phyloP scores from a whole-genome alignment of 2,329 filamentous ascomycete genomes.

The Didymella arachidicola region DNA sequence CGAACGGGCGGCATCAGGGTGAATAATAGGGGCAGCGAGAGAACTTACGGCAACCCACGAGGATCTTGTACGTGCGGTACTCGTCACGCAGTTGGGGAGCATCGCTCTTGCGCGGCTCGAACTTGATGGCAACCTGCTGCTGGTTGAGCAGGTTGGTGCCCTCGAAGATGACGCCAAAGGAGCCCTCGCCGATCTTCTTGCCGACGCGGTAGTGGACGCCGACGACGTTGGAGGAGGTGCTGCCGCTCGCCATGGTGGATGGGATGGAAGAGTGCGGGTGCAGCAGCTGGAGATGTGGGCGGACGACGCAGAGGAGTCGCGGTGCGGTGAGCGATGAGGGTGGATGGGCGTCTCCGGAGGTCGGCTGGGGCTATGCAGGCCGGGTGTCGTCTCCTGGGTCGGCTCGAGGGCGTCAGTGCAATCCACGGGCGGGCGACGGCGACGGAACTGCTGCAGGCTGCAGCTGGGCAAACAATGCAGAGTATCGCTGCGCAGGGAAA shows the following conservation, averaged over 20 bases:
- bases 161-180: slow-evolving; percentile 98
- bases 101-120: slow-evolving; percentile 98
- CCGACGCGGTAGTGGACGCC: slow-evolving; percentile 98
- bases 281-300: slow-evolving; percentile 19
- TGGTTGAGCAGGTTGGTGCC: slow-evolving; percentile 98
- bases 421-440: slow-evolving; percentile 26
- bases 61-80: slow-evolving; percentile 98
- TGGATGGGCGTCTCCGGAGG: slow-evolving; percentile 32
- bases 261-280: slow-evolving; percentile 14
- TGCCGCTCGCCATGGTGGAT: slow-evolving; percentile 79
- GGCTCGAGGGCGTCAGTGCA: slow-evolving; percentile 15
- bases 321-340: slow-evolving; percentile 24
- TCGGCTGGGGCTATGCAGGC: slow-evolving; percentile 39
- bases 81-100: slow-evolving; percentile 97
- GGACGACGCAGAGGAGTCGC: slow-evolving; percentile 22
- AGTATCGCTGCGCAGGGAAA: slow-evolving; percentile 27
- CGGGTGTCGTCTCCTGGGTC: slow-evolving; percentile 25
- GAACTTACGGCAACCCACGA: slow-evolving; percentile 96
- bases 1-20: slow-evolving; percentile 15
- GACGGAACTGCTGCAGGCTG: slow-evolving; percentile 26
- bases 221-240: slow-evolving; percentile 93
- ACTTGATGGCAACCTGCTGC: slow-evolving; percentile 99
- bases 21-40: slow-evolving; percentile 27
- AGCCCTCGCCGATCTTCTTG: slow-evolving; percentile 99
- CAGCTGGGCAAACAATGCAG: slow-evolving; percentile 29